Evolutionary conservation across 164 flowering plant genomes (phyloP), one percentile per base, ranked within the genome.

Genomic region (Nymphaea thermarum): DNA sequence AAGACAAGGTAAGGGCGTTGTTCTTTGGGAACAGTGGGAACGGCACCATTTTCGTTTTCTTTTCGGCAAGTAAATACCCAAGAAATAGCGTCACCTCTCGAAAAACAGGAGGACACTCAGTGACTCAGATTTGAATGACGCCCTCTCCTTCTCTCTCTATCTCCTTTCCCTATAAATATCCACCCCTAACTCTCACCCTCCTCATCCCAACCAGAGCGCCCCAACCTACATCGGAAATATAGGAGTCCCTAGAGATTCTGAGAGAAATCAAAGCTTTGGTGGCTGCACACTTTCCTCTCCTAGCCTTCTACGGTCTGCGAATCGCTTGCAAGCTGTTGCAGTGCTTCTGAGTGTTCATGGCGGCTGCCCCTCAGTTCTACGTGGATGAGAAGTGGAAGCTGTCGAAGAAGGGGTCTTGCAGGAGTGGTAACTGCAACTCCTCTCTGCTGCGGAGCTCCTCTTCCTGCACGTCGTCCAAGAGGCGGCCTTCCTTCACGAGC

Each of bases 301-400:
- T 25, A 25, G 36, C 36, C 36, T 25, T 25, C 36, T 25, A 25
- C 36, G 36, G 36, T 25, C 36, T 25, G 36, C 36, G 36, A 25
- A 25, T 25, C 36, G 36, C 36, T 25, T 25, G 36, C 36, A 25
- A 25, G 36, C 36, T 25, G 36, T 25, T 25, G 36, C 36, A 25
- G 36, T 25, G 36, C 36, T 25, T 25, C 36, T 25, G 36, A 25
- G 36, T 25, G 36, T 25, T 25, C 36, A 59, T 67, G 61, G 71
- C 77, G 3, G 65, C 41, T 44, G 70, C 71, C n/a, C 59, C 66
- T 12, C 57, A 71, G 60, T 73, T 85, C 36, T 84, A 76, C 62
- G 64, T 85, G n/a, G 86, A 85, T 42, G 89, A 84, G 64, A 87
- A 89, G 66, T 87, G 89, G 89, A 87, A 83, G 76, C 68, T 84